Percentiles rank a stretch among this genome's conserved stretches.
phyloP scores from a whole-genome alignment of 164 flowering plant genomes.

The Protea cynaroides region DNA sequence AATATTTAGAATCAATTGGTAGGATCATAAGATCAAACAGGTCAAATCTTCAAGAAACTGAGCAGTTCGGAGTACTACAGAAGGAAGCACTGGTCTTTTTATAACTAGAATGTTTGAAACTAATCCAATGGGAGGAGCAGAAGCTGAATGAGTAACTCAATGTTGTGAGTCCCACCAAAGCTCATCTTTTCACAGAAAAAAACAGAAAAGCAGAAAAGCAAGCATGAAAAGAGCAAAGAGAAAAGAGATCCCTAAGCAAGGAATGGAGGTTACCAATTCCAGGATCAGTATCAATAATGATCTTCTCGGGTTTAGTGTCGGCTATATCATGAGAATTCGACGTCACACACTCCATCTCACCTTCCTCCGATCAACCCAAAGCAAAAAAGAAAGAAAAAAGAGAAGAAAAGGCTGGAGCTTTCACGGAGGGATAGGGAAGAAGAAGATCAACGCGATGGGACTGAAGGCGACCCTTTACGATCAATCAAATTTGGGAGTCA shows the following conservation, averaged over 20 bases:
- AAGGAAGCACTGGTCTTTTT: not conserved
- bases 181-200: not conserved
- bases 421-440: too few relatives aligned
- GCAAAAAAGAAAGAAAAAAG: not conserved
- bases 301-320: slow-evolving; percentile 27
- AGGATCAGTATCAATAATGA: slow-evolving; percentile 88
- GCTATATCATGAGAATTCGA: slow-evolving; percentile 8
- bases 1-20: too few relatives aligned
- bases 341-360: not conserved
- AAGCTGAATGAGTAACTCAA: not conserved
- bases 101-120: not conserved
- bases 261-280: not conserved
- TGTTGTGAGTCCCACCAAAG: not conserved
- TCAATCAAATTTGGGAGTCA: too few relatives aligned
- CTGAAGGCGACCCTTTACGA: too few relatives aligned
- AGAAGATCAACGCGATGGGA: too few relatives aligned
- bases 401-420: too few relatives aligned
- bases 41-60: too few relatives aligned
- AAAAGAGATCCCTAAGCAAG: not conserved
- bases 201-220: too few relatives aligned
- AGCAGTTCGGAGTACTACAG: not conserved
- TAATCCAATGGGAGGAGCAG: not conserved
- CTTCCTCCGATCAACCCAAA: not conserved
- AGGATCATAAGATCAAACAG: not conserved
- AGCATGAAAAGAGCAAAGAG: not conserved